These are phyloP conservation scores for Sordariomycetes sp. DNA, from an alignment of 2,329 filamentous ascomycete species.

Conservation along the genomic window DNA sequence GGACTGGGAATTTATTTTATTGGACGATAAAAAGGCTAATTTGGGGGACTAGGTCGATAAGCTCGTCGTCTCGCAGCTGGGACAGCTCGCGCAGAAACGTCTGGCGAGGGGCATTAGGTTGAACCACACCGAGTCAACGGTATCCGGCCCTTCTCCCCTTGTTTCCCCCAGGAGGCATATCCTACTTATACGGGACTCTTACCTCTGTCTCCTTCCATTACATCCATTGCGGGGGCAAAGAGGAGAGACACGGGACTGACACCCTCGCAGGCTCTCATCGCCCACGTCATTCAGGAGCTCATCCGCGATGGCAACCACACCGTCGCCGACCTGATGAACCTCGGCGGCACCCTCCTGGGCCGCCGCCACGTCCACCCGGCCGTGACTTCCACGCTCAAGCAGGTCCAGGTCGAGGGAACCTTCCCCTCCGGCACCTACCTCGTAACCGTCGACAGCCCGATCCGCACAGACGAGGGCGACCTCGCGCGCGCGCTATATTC, in stretches of 20 bases:
- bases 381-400: slow-evolving; percentile 65
- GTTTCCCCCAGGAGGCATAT: background rate
- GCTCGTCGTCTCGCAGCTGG: slow-evolving; percentile 83
- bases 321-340: slow-evolving; percentile 85
- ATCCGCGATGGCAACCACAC: slow-evolving; percentile 93
- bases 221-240: background rate
- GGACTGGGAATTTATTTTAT: background rate
- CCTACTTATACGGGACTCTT: background rate
- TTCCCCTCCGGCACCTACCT: slow-evolving; percentile 87
- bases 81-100: slow-evolving; percentile 75
- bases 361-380: slow-evolving; percentile 82
- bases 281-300: slow-evolving; percentile 85
- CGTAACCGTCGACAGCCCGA: slow-evolving; percentile 86
- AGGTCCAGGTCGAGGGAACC: slow-evolving; percentile 90
- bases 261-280: slow-evolving; percentile 57
- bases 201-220: background rate
- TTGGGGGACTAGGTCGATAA: slow-evolving; percentile 66
- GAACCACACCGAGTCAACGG: slow-evolving; percentile 82
- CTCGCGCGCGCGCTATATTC: slow-evolving; percentile 81
- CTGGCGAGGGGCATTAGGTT: slow-evolving; percentile 80
- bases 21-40: too few species aligned
- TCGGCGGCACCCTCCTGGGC: slow-evolving; percentile 86
- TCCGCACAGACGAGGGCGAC: slow-evolving; percentile 77
- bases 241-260: background rate
- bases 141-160: slow-evolving; percentile 23